Base-by-base conservation (phyloP, 2,329 filamentous ascomycete species). In the Arthrobotrys megalospora region DNA sequence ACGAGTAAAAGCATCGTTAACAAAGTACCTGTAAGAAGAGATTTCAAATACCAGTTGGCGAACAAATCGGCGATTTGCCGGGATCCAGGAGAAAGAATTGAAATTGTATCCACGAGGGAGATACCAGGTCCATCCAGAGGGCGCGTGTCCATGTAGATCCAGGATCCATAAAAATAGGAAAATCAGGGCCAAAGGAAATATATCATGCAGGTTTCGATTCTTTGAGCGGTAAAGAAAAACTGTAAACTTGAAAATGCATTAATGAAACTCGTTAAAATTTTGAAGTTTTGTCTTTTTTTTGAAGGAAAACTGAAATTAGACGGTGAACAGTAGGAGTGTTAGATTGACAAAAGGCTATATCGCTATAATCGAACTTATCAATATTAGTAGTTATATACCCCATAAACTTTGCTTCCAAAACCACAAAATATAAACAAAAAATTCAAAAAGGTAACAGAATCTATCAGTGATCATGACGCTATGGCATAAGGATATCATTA, bases 301-400 rank as follows among this genome's bases (percentile, higher is more conserved):
- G 16, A 62, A 43, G n/a, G 43, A 52, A 21, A 70, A 50, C 34
- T 41, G 38, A 32, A 70, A 53, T 50, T 32, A 32, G 43, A 52
- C 34, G 43, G 24, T 52, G 75, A 72, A 68, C 32, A 62, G 36
- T 38, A 48, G 48, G 10, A 68, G 43, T 19, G 32, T 62, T 41
- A 48, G 43, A 41, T 50, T 36, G 32, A 67, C 55, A 62, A 69
- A 64, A 53, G 47, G 65, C 32, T 65, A 62, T 60, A 55, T 68
- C 69, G 69, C 69, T 73, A 66, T 73, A 63, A 65, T 58, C 21
- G 50, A 38, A 63, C 58, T 43, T 41, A 58, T 50, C 28, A 60
- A 70, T 58, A 78, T 78, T 78, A 78, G 75, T 72, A 60, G 55
- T 60, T 43, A 78, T 78, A 78, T 62, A 78, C 73, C 73, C 38